phyloP scores from a whole-genome alignment of 176 grass and related monocot species.

The Hordeum marinum region DNA sequence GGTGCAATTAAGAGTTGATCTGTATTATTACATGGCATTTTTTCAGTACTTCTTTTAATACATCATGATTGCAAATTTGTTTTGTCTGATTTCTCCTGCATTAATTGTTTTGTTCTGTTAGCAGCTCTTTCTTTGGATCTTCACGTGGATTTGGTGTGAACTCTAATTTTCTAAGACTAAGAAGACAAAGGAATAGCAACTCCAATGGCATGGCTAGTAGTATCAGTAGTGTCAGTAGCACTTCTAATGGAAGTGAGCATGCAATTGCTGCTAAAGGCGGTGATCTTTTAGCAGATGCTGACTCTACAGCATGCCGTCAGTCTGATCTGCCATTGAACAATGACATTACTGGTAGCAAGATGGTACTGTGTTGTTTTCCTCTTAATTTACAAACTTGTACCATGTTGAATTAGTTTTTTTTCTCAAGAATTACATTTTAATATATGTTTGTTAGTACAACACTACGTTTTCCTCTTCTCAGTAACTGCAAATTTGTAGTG shows the following conservation, averaged over 20 bases:
- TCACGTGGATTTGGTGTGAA: slow-evolving; percentile 69
- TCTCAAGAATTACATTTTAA: not conserved
- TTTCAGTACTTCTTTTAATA: slow-evolving; percentile 4
- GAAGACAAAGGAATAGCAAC: slow-evolving; percentile 57
- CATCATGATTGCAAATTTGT: not conserved
- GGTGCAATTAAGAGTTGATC: not conserved
- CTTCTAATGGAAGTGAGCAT: slow-evolving; percentile 67
- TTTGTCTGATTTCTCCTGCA: not conserved
- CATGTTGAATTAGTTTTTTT: not conserved
- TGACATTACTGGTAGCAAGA: slow-evolving; percentile 50
- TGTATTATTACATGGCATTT: not conserved
- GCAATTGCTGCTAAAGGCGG: slow-evolving; percentile 59
- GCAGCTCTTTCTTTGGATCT: slow-evolving; percentile 61
- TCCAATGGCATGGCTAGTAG: slow-evolving; percentile 66
- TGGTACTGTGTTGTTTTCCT: slow-evolving; percentile 32
- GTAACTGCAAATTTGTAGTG: not conserved
- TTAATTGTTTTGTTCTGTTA: slow-evolving; percentile 37
- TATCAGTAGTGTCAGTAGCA: slow-evolving; percentile 87
- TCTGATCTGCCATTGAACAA: slow-evolving; percentile 53
- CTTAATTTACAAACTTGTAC: slow-evolving; percentile 1
- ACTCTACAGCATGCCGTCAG: slow-evolving; percentile 69
- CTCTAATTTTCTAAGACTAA: slow-evolving; percentile 64
- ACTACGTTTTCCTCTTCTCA: not conserved
- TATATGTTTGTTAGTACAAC: not conserved
- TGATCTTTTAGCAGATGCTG: slow-evolving; percentile 92